These are phyloP conservation scores for Rhodotorula sp. DNA, from an alignment of 1,284 basidiomycete species.

Conservation along the genomic window DNA sequence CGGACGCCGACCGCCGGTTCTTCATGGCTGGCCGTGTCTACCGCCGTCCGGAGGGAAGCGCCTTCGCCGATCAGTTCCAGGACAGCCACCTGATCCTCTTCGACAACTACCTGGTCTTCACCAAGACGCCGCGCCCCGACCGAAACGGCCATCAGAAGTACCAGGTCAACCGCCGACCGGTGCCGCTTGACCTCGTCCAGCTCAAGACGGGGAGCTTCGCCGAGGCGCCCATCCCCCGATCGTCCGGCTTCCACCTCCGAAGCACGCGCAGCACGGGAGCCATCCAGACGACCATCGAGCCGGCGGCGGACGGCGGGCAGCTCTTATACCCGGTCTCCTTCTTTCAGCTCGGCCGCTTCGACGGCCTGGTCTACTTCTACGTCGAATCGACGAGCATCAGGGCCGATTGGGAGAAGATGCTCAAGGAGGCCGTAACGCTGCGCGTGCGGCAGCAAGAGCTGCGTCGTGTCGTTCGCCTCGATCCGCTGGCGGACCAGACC, in stretches of 20 bases:
- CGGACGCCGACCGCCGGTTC: conserved; percentile 75
- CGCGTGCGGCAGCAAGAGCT: conserved; percentile 83
- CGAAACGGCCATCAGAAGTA: conserved; percentile 68
- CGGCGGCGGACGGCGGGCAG: background rate
- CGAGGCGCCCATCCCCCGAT: conserved; percentile 57
- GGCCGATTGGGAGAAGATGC: conserved; percentile 80
- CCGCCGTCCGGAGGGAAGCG: conserved; percentile 72
- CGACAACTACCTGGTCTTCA: conserved; percentile 89
- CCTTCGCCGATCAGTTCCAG: conserved; percentile 62
- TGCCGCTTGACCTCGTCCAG: conserved; percentile 71
- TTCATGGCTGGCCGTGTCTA: conserved; percentile 77
- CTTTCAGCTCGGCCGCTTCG: conserved; percentile 76
- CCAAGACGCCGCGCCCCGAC: conserved; percentile 60
- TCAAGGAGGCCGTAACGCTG: conserved; percentile 82
- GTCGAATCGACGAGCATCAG: conserved; percentile 62
- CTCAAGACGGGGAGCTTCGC: conserved; percentile 76
- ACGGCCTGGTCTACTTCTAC: conserved; percentile 65
- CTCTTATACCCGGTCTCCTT: conserved; percentile 77
- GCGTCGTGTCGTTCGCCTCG: conserved; percentile 65
- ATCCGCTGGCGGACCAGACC: conserved; percentile 47
- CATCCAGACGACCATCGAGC: background rate
- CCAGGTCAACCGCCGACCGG: conserved; percentile 70
- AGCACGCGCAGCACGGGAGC: conserved; percentile 5
- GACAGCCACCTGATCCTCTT: conserved; percentile 85
- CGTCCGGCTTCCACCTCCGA: conserved; percentile 40